Conservation (phyloP, 1,139 yeast genomes). For the Candida smagusa region DNA sequence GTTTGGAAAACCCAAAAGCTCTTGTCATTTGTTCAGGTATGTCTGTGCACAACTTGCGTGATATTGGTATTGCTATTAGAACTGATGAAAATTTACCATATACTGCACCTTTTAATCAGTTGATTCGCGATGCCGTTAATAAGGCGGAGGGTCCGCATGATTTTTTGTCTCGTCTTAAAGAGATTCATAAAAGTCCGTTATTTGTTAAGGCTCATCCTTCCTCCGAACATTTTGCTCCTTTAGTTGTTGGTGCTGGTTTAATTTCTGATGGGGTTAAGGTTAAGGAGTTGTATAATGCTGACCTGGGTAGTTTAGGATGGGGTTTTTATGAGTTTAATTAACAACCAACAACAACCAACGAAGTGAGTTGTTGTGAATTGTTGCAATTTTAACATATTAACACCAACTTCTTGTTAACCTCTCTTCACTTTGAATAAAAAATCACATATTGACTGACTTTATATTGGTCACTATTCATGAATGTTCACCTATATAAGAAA, state of each 20-base stretch:
- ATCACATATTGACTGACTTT: no score
- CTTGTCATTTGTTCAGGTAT: slow-evolving; percentile 66
- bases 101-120: slow-evolving; percentile 45
- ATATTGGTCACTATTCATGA: no score
- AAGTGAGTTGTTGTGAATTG: no score
- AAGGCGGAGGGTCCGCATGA: slow-evolving; percentile 22
- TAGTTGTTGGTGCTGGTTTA: slow-evolving; percentile 61
- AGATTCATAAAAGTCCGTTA: slow-evolving; percentile 32
- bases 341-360: no score
- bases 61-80: slow-evolving; percentile 29
- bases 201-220: slow-evolving; percentile 64
- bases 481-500: no score
- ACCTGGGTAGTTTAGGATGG: slow-evolving; percentile 58
- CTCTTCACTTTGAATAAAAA: no score
- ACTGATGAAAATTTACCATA: slow-evolving; percentile 41
- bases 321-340: slow-evolving; percentile 52
- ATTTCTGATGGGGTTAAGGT: slow-evolving; percentile 22
- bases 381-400: no score
- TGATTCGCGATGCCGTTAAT: slow-evolving; percentile 31
- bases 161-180: slow-evolving; percentile 30
- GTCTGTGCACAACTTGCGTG: slow-evolving; percentile 73
- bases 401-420: no score
- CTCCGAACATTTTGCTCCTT: slow-evolving; percentile 68
- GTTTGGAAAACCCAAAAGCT: slow-evolving; percentile 40
- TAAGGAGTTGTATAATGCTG: slow-evolving; percentile 46